phyloP scores from a whole-genome alignment of 805 yeast species.

The Ogataea pilisensis region DNA sequence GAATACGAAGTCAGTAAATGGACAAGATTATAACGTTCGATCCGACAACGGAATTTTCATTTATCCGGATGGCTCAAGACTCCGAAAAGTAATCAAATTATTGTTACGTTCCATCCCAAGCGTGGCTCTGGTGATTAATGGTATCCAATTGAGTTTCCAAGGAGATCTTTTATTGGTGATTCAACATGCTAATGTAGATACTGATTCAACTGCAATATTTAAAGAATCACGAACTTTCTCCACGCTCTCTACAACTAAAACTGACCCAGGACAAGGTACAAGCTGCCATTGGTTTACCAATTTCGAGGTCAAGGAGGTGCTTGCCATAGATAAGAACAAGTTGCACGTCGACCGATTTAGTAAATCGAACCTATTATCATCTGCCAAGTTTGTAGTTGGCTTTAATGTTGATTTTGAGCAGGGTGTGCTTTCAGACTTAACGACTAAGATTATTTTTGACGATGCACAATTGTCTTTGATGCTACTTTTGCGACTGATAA shows the following conservation, averaged over 20 bases:
- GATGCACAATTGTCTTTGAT: constrained; percentile 17
- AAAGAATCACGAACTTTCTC: constrained; percentile 2
- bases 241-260: neutral
- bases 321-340: neutral
- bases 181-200: constrained; percentile 1
- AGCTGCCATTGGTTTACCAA: constrained; percentile 8
- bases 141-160: constrained; percentile 5
- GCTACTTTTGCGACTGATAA: constrained; percentile 8
- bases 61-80: constrained; percentile 10
- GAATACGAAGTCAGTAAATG: no score
- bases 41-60: constrained; percentile 17
- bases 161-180: neutral
- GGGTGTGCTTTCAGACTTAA: constrained; percentile 17
- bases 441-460: constrained; percentile 7
- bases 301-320: constrained; percentile 3
- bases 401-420: constrained; percentile 15
- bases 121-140: constrained; percentile 14
- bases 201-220: constrained; percentile 4
- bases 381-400: constrained; percentile 7
- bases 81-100: constrained; percentile 11
- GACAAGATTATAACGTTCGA: constrained; percentile 6
- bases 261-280: neutral
- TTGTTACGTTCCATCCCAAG: constrained; percentile 21
- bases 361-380: neutral
- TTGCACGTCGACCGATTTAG: neutral